phyloP scores from a whole-genome alignment of 2,329 filamentous ascomycete species.

The Hypoxylon sp. region DNA sequence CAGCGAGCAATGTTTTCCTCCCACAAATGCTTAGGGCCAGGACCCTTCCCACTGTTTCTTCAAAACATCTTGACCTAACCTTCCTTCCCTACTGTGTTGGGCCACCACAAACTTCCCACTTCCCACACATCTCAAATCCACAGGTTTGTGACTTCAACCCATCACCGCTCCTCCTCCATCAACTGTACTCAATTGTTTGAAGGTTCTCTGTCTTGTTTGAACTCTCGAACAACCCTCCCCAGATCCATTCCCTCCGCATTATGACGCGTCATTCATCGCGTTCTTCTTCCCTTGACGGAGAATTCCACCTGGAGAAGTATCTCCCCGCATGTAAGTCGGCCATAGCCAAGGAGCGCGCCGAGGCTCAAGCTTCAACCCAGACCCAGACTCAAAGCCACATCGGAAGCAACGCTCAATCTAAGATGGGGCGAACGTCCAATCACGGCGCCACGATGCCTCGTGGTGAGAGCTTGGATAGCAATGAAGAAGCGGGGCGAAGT shows the following conservation, averaged over 20 bases:
- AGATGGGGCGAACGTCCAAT: slow-evolving; percentile 2
- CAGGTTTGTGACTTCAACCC: background rate
- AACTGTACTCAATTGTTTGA: background rate
- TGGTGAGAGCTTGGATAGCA: background rate
- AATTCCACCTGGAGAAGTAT: slow-evolving; percentile 37
- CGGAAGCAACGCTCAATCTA: slow-evolving; percentile 1
- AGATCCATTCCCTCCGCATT: background rate
- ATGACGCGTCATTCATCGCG: slow-evolving; percentile 10
- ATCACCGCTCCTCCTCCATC: background rate
- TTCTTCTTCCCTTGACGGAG: slow-evolving; percentile 16
- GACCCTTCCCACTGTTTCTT: background rate
- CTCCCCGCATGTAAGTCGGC: background rate
- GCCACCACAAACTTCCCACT: background rate
- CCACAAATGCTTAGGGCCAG: background rate
- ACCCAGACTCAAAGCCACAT: background rate
- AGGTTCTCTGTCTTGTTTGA: background rate
- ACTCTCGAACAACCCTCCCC: background rate
- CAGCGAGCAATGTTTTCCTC: slow-evolving; percentile 1
- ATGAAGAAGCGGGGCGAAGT: background rate
- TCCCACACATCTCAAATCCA: background rate
- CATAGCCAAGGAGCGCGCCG: background rate
- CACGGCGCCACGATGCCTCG: background rate
- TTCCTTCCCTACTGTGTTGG: background rate
- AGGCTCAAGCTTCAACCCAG: background rate
- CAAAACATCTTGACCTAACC: background rate